A percentile compares a stretch with the other conserved stretches of the same genome.
These are phyloP conservation scores for Botrytis medusae DNA, from an alignment of 2,329 filamentous ascomycete species.

Conservation along the genomic window DNA sequence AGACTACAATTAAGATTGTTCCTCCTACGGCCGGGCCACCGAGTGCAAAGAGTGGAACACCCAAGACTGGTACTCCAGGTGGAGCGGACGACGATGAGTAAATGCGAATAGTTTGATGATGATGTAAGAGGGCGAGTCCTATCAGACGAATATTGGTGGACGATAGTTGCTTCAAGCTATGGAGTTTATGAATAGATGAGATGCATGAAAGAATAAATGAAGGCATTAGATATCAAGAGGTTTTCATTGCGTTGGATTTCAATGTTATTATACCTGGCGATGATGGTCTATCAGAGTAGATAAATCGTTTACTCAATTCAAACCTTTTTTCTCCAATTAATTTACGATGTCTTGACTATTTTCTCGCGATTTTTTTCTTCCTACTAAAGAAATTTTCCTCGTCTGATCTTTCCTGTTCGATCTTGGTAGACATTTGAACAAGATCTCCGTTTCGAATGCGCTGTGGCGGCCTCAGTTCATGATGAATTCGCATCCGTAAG, in stretches of 20 bases:
- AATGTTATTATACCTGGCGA: background rate
- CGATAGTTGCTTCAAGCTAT: background rate
- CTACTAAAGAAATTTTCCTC: background rate
- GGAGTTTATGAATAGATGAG: constrained; percentile 10
- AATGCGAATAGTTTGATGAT: background rate
- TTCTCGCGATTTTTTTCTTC: background rate
- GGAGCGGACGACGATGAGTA: background rate
- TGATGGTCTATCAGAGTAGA: background rate
- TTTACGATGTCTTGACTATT: background rate
- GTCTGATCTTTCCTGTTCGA: background rate
- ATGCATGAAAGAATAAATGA: background rate
- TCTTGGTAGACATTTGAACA: background rate
- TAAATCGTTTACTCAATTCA: background rate
- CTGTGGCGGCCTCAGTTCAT: background rate
- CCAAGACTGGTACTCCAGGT: background rate
- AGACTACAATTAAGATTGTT: constrained; percentile 21
- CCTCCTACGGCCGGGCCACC: background rate
- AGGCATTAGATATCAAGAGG: background rate
- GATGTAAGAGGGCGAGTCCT: background rate
- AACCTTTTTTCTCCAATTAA: background rate
- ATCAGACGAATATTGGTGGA: background rate
- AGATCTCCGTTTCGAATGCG: background rate
- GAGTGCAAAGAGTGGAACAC: background rate
- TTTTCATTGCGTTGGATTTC: background rate
- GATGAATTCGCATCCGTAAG: background rate